Evolutionary conservation across 1,139 yeast species (phyloP).

Genomic region (Taiozyma sp.): DNA sequence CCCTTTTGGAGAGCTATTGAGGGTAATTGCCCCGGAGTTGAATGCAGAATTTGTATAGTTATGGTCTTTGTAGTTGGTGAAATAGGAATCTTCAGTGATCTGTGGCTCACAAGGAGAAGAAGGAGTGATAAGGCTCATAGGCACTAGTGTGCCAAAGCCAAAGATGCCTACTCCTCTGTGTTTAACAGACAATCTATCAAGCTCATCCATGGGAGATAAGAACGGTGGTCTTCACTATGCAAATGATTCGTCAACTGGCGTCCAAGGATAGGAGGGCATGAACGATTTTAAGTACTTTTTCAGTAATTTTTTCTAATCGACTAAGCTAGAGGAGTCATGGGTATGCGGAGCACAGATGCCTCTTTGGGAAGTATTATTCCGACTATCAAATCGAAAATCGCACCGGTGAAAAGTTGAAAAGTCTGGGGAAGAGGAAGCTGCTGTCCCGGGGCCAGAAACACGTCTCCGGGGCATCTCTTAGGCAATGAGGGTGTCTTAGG

Average conservation of each 20-base stretch:
- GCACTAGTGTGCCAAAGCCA: constrained; percentile 19
- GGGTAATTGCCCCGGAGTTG: neutral
- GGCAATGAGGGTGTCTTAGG: too few relatives aligned
- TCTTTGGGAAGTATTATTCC: neutral
- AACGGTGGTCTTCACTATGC: neutral
- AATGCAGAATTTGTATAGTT: neutral
- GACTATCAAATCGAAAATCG: neutral
- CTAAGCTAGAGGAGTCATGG: neutral
- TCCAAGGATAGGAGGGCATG: neutral
- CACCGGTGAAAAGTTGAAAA: neutral
- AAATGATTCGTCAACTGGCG: neutral
- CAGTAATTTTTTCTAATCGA: neutral
- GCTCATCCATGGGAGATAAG: neutral
- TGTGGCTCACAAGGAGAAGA: neutral
- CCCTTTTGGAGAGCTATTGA: constrained; percentile 1
- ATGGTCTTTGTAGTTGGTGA: neutral
- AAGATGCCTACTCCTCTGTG: constrained; percentile 16
- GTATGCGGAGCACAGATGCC: neutral
- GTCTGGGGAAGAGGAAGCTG: neutral
- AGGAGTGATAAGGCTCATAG: constrained; percentile 10
- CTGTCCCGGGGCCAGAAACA: too few relatives aligned
- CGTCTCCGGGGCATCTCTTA: too few relatives aligned
- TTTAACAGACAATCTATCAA: neutral
- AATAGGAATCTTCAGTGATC: neutral
- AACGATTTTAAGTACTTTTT: neutral